Evolutionary conservation across 1,139 yeast species (phyloP).

Genomic region (Wickerhamomyces sp.): DNA sequence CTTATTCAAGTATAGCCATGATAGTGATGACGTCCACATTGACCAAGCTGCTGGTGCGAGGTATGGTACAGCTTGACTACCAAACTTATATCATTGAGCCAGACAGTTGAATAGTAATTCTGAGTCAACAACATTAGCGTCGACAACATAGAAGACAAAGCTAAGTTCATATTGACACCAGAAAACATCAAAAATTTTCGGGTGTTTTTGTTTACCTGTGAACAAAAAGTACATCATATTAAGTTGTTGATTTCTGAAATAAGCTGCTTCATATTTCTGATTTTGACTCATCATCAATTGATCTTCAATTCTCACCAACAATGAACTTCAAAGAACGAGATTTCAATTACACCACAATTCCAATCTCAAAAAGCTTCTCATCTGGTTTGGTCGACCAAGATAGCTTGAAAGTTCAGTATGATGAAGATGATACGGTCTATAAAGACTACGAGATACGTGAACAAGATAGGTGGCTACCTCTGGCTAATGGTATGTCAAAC

Average conservation of each 20-base stretch:
- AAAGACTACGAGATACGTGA: conserved; percentile 43
- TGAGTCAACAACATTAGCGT: no score
- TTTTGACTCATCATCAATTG: neutral
- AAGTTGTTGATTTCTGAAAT: no score
- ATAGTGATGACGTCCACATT: no score
- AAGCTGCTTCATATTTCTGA: no score
- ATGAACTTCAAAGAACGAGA: conserved; percentile 3
- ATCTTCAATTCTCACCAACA: neutral
- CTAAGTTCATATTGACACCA: no score
- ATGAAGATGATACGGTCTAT: conserved; percentile 6
- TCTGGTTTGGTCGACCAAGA: neutral
- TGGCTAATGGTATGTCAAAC: conserved; percentile 49
- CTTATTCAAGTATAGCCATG: no score
- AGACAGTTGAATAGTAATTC: no score
- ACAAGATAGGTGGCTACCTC: conserved; percentile 68
- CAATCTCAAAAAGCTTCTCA: neutral
- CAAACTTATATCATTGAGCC: no score
- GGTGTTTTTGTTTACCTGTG: neutral
- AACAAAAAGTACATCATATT: neutral
- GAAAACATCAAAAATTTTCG: neutral
- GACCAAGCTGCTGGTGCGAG: no score
- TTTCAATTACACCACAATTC: conserved; percentile 8
- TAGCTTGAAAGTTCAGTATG: conserved; percentile 1
- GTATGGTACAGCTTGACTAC: no score
- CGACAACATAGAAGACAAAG: no score